Conservation (phyloP, 371 early-diverging fungal species). For the Umbelopsis sp. region DNA sequence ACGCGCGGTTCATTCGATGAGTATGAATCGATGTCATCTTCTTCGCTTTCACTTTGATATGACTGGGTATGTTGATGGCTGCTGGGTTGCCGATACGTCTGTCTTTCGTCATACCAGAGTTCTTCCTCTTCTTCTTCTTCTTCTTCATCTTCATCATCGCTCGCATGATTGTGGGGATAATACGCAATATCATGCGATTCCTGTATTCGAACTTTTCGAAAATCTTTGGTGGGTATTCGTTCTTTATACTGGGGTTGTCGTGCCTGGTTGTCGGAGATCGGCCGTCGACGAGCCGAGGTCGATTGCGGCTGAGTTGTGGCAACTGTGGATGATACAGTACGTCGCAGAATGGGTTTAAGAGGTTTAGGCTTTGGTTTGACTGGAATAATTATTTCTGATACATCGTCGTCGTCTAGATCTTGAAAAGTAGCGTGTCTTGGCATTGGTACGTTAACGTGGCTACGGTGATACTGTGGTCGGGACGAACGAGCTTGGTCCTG, state of each 20-base stretch:
- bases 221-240: background rate
- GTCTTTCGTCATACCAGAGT: background rate
- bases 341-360: slow-evolving; percentile 1
- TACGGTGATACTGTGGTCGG: background rate
- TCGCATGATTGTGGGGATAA: background rate
- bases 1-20: background rate
- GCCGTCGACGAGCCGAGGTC: background rate
- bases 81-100: background rate
- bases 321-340: background rate
- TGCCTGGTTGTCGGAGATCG: background rate
- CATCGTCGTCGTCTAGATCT: background rate
- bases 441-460: background rate
- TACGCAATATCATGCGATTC: background rate
- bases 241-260: background rate
- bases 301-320: background rate
- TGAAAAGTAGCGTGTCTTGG: background rate
- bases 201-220: slow-evolving; percentile 11
- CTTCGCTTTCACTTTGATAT: slow-evolving; percentile 5
- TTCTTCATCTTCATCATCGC: background rate
- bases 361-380: background rate
- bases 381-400: background rate
- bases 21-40: background rate
- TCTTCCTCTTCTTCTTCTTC: background rate
- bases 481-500: slow-evolving; percentile 1
- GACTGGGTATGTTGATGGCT: too few species aligned